These are phyloP conservation scores for Alternaria atra DNA, from an alignment of 2,329 filamentous ascomycete genomes.

Conservation along the genomic window DNA sequence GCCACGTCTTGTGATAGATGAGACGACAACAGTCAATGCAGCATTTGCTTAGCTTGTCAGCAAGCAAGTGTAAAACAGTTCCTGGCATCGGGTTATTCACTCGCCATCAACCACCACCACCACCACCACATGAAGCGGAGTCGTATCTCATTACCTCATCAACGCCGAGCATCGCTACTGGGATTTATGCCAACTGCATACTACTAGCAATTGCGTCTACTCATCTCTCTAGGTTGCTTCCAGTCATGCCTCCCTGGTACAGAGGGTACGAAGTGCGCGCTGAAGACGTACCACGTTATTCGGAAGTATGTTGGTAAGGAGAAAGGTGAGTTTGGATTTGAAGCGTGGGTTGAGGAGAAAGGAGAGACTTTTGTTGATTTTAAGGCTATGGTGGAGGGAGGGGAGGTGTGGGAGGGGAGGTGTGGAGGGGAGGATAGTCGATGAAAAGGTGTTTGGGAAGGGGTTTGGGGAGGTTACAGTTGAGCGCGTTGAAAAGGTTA, in stretches of 20 bases:
- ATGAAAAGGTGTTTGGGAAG: not conserved
- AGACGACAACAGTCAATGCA: not conserved
- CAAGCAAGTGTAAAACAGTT: not conserved
- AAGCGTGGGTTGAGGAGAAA: not conserved
- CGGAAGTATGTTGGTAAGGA: not conserved
- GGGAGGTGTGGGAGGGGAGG: not conserved
- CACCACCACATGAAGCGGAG: no score
- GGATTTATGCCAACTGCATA: no score
- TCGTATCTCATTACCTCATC: not conserved
- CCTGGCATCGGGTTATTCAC: not conserved
- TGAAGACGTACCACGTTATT: not conserved
- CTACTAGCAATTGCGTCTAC: no score
- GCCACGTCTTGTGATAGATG: not conserved
- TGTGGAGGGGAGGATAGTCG: not conserved
- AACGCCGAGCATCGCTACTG: not conserved
- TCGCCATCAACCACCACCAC: not conserved
- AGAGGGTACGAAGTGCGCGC: not conserved
- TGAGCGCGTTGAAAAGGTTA: not conserved
- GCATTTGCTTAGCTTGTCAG: not conserved
- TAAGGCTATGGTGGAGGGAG: not conserved
- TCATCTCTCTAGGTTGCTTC: not conserved
- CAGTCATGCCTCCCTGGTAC: not conserved
- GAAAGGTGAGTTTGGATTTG: not conserved
- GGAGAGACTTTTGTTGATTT: not conserved
- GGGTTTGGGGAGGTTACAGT: not conserved